Evolutionary conservation across 2,329 filamentous ascomycete species (phyloP), one percentile per base, ranked within the genome.

Genomic region (Alternaria burnsii): DNA sequence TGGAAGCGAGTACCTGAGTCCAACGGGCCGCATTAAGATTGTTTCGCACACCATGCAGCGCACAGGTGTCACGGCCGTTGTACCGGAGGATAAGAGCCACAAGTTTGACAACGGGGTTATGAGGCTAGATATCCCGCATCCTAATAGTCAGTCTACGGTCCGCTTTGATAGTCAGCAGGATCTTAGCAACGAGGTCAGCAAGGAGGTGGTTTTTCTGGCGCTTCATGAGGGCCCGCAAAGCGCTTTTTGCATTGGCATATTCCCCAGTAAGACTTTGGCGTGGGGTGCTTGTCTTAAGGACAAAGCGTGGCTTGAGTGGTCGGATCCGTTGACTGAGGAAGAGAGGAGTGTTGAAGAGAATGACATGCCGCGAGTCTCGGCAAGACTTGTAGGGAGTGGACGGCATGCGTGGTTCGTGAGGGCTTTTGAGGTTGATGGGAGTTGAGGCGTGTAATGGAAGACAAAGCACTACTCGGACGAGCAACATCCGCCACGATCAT

Each of bases 211-310:
- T 3, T 71, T 61, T 14, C 10, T 72, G 18, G 71, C 68, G 1
- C 48, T 70, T 4, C 62, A 70, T 9, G 47, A 68, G 47, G 63
- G 58, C 3, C 67, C 67, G 9, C 50, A 55, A 10, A 51, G 46
- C 1, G 65, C 62, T 24, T 63, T 67, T 14, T 71, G 67, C 47
- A 59, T 73, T 6, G 68, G 69, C 0, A 20, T 69, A 1, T 72
- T 58, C 22, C 52, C 64, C 3, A 65, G 59, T 18, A 66, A 66
- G 41, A 62, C 46, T 36, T 30, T 70, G 26, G 69, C 69, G 2
- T 73, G 69, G 71, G 71, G 67, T 4, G 68, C 69, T 5, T 73
- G 68, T 41, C 42, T 73, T 18, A 71, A 73, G 22, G 61, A 70
- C 18, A 70, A 70, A 34, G 65, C 67, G 14, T 64, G 57, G 59